Evolutionary conservation across 192 early-diverging fungal species (phyloP), one percentile per base, ranked within the genome.

Genomic region (Coemansia javaensis): DNA sequence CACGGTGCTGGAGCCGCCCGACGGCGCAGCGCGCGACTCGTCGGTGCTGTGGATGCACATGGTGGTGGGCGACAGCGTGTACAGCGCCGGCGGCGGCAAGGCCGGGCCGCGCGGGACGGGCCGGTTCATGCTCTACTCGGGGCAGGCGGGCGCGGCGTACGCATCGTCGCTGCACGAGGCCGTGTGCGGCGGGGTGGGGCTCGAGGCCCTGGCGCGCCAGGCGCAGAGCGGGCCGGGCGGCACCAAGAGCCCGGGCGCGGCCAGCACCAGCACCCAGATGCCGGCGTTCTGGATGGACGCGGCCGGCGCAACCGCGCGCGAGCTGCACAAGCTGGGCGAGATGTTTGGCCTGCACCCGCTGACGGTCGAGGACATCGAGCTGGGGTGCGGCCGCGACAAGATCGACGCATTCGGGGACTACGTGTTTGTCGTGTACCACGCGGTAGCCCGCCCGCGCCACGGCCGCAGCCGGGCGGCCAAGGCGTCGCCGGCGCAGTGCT

Each of bases 371-470:
- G 97, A 99, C 54, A 96, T 99, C 40, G 59, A 78, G 28, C 86
- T 82, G 15, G 83, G 90, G 25, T 88, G 91, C 46, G 81, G 83
- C n/a, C 78, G 94, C 13, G 97, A 99, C 72, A 97, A 97, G 54
- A 91, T 91, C 45, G 94, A 78, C 28, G 78, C 67, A 23, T 73
- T 68, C 23, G 73, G 31, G 13, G 53, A 77, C 40, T 89, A 89
- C 57, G 67, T 76, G 47, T 88, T 83, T 58, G 61, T 87, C 10
- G 66, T 71, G 12, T 82, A 82, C 34, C 76, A 78, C 23, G 32
- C 65, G 13, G 33, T 59, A 25, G 35, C 15, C 30, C n/a, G 40
- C 32, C 21, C 18, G n/a, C 28, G 32, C 15, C 39, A 31, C 13
- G 31, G 50, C 50, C 42, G 50, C 27, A 52, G 42, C 10, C 37